Conservation (phyloP, 345 rosid species). For the Lumnitzera littorea region DNA sequence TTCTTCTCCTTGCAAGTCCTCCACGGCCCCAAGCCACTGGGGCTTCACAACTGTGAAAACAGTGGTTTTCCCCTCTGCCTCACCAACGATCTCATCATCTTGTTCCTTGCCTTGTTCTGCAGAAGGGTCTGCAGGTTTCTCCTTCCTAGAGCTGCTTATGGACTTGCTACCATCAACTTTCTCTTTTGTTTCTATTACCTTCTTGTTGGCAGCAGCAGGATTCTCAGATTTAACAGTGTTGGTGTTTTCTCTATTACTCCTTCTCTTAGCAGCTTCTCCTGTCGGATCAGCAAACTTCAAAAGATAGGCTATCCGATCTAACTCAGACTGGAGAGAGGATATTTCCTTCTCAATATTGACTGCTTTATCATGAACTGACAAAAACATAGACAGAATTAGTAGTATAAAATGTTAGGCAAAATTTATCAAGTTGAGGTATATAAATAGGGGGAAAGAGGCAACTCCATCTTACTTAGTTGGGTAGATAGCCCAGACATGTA, state of each 20-base stretch:
- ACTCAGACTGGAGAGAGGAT: slow-evolving; percentile 56
- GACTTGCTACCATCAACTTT: slow-evolving; percentile 21
- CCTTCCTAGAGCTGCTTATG: slow-evolving; percentile 18
- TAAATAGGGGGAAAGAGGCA: neutral
- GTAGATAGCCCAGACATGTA: slow-evolving; percentile 88
- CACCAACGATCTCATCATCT: slow-evolving; percentile 24
- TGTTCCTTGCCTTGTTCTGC: slow-evolving; percentile 19
- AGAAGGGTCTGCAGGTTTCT: slow-evolving; percentile 23
- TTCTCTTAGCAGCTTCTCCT: slow-evolving; percentile 68
- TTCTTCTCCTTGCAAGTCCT: slow-evolving; percentile 34
- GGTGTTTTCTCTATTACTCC: slow-evolving; percentile 41
- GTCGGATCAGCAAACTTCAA: slow-evolving; percentile 89
- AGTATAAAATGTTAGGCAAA: too few species aligned
- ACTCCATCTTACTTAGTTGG: slow-evolving; percentile 50
- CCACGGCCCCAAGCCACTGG: slow-evolving; percentile 93
- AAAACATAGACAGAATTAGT: slow-evolving; percentile 5
- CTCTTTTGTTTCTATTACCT: slow-evolving; percentile 29
- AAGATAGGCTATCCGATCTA: slow-evolving; percentile 62
- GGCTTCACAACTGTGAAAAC: slow-evolving; percentile 56
- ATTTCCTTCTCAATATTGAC: slow-evolving; percentile 54
- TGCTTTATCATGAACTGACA: slow-evolving; percentile 67
- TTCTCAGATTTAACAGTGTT: slow-evolving; percentile 24
- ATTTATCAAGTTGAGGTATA: neutral
- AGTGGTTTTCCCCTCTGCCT: slow-evolving; percentile 30
- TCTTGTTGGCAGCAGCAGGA: slow-evolving; percentile 24